Evolutionary conservation across 768 basidiomycete genomes (phyloP).

Genomic region (Mycena capillaripes): DNA sequence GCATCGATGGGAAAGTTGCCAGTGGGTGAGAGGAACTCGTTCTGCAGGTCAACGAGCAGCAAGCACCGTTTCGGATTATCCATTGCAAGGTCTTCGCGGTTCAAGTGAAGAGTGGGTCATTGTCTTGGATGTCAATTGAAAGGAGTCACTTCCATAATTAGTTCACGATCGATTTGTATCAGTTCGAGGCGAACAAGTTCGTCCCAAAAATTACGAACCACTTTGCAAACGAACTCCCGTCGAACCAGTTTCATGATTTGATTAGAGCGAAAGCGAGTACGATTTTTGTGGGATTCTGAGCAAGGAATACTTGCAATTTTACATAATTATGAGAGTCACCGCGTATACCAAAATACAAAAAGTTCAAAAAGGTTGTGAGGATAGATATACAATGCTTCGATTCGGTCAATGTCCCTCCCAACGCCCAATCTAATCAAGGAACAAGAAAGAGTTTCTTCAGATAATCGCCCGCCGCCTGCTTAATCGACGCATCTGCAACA

Average conservation of each 20-base stretch:
- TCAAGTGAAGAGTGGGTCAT: not conserved
- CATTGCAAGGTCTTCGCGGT: not conserved
- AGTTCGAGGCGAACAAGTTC: not conserved
- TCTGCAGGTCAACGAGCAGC: slow-evolving; percentile 46
- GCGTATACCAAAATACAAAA: not conserved
- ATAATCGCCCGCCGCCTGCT: slow-evolving; percentile 79
- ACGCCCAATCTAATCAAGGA: slow-evolving; percentile 50
- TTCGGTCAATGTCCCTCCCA: not conserved
- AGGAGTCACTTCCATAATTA: not conserved
- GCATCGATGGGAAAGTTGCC: slow-evolving; percentile 42
- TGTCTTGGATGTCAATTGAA: not conserved
- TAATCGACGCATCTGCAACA: slow-evolving; percentile 69
- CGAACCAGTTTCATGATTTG: too few species aligned
- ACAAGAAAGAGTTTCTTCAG: slow-evolving; percentile 75
- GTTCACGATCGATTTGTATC: not conserved
- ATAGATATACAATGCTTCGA: slow-evolving; percentile 28
- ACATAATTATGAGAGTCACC: too few species aligned
- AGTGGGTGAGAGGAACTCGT: slow-evolving; percentile 42
- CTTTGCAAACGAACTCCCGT: too few species aligned
- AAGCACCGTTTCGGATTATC: slow-evolving; percentile 32
- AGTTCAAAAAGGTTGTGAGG: slow-evolving; percentile 8
- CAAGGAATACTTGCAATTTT: too few species aligned
- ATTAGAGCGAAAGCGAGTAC: too few species aligned
- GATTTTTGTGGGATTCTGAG: too few species aligned
- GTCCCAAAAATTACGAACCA: not conserved